A percentile compares a stretch with the other conserved stretches of the same genome.
phyloP scores from a whole-genome alignment of 345 rosid species.

The Lepidium aucheri region DNA sequence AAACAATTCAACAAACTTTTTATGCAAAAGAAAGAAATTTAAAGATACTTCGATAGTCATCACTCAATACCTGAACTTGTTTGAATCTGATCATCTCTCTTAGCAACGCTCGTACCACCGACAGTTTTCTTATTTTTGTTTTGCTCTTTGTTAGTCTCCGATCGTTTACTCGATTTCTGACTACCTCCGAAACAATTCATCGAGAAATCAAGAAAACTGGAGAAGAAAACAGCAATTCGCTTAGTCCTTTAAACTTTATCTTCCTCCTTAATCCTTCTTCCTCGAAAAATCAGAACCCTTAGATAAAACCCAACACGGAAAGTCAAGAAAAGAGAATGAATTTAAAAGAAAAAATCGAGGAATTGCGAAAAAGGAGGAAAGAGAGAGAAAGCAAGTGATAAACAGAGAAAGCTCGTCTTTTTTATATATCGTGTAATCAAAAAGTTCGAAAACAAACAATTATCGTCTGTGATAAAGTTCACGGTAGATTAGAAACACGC shows the following conservation, averaged over 20 bases:
- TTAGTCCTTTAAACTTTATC: neutral
- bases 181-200: conserved; percentile 67
- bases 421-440: conserved; percentile 5
- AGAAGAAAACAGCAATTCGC: neutral
- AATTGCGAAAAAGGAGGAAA: conserved; percentile 11
- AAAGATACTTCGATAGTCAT: neutral
- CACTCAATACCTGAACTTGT: conserved; percentile 33
- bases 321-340: neutral
- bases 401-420: conserved; percentile 23
- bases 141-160: conserved; percentile 17
- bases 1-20: neutral
- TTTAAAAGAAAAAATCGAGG: neutral
- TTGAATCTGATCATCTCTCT: conserved; percentile 32
- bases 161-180: conserved; percentile 37
- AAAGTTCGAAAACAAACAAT: neutral
- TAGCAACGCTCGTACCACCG: neutral
- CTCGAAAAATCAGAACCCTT: neutral
- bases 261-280: neutral
- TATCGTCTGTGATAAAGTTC: neutral
- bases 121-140: neutral
- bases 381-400: conserved; percentile 19
- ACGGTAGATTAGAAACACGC: neutral
- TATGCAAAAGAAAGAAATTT: neutral
- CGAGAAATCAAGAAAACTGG: neutral
- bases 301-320: conserved; percentile 10